A percentile compares a stretch with the other conserved stretches of the same genome.
Evolutionary conservation across 257 asterid species (phyloP).

Genomic region (Solanum corneliomulleri): DNA sequence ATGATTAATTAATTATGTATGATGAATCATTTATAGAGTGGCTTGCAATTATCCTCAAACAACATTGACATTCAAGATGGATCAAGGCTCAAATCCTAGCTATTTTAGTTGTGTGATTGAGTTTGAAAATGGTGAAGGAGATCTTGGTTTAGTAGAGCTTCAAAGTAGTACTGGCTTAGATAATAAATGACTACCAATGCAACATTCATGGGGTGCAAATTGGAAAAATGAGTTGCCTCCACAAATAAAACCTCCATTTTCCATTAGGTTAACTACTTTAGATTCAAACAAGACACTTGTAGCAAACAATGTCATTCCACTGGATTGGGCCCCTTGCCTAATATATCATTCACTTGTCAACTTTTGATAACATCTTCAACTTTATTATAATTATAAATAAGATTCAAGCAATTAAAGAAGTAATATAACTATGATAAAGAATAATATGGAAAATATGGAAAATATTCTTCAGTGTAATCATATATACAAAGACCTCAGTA

Average conservation of each 20-base stretch:
- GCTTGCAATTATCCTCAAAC: constrained; percentile 5
- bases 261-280: constrained; percentile 14
- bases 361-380: not conserved
- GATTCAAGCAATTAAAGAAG: not conserved
- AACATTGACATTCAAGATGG: constrained; percentile 12
- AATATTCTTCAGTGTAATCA: not conserved
- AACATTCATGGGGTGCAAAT: constrained; percentile 18
- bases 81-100: constrained; percentile 5
- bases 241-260: constrained; percentile 11
- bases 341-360: constrained; percentile 5
- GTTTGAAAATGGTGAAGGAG: constrained; percentile 29
- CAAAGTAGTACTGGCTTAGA: not conserved
- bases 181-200: constrained; percentile 16
- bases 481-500: no score
- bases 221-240: constrained; percentile 2
- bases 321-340: constrained; percentile 14
- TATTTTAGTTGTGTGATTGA: constrained; percentile 20
- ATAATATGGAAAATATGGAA: not conserved
- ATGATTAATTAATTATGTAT: not conserved
- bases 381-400: not conserved
- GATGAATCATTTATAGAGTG: constrained; percentile 11
- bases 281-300: constrained; percentile 1
- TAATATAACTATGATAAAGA: not conserved
- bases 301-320: constrained; percentile 17
- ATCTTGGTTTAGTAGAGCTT: constrained; percentile 4